Base-by-base conservation (phyloP, 345 rosid genomes). In the Durio zibethinus region DNA sequence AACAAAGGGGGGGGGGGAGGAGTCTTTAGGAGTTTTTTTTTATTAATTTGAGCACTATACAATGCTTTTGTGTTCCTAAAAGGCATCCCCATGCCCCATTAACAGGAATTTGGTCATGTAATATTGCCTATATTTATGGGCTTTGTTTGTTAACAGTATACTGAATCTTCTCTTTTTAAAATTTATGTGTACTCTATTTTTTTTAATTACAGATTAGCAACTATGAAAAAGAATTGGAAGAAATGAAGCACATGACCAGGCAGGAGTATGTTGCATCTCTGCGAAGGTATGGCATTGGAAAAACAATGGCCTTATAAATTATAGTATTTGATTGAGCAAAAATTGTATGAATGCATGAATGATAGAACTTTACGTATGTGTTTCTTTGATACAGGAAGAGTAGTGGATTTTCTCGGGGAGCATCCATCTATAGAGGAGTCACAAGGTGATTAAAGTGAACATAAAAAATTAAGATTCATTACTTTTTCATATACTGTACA, bases 331-430 rank as follows among this genome's bases (percentile, higher is more conserved):
- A 23, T 47, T 40, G 57, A 70, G n/a, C 40, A 70, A 47, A 27
- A 69, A 15, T 23, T 7, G 21, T 25, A 21, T 1, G 45, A 67
- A 66, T 66, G 33, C 52, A 66, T 66, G 50, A n/a, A 42, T 67
- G 21, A 20, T 67, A 21, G 2, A 64, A 3, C 15, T 64, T 64
- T 29, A 57, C 1, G 29, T 33, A 45, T 7, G n/a, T 70, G 59
- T 48, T 29, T 31, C 16, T 16, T 50, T 29, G 40, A 29, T 76
- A 74, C 85, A 94, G 98, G 88, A 94, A 94, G 83, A 94, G 98
- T 73, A 94, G 97, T 85, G 98, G 97, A 61, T 94, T 94, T 83
- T 94, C 98, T 74, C 90, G 98, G 42, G 98, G 98, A 72, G 97
- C 98, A 62, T 94, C 98, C 43, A 88, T 93, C 63, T 94, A 94